These are phyloP conservation scores for Penicillium flavigenum DNA, from an alignment of 495 filamentous ascomycete genomes.

Conservation along the genomic window DNA sequence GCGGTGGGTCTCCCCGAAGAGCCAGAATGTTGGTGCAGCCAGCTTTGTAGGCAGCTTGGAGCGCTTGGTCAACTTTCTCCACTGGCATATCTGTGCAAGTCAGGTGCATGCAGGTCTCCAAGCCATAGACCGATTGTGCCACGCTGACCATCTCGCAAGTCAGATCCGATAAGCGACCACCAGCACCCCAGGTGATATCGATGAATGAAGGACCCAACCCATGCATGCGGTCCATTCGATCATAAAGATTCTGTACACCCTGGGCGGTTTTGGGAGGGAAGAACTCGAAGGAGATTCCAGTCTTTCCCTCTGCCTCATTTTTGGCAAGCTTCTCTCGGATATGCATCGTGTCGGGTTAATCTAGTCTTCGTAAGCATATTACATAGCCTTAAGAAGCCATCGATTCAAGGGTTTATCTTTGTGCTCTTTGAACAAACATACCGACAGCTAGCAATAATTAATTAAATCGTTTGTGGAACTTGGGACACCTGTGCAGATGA, in stretches of 20 bases:
- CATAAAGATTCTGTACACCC: slow-evolving; percentile 99
- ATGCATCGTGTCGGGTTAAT: slow-evolving; percentile 59
- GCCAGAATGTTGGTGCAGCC: slow-evolving; percentile 98
- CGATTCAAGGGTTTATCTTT: not conserved
- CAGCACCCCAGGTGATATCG: slow-evolving; percentile 98
- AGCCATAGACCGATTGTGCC: slow-evolving; percentile 91
- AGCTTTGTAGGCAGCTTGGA: slow-evolving; percentile 85
- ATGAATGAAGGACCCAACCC: slow-evolving; percentile 89
- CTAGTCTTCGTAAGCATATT: slow-evolving; percentile 19
- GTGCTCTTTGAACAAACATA: not conserved
- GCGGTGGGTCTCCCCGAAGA: slow-evolving; percentile 88
- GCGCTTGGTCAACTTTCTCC: slow-evolving; percentile 84
- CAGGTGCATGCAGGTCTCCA: slow-evolving; percentile 99
- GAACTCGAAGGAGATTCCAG: slow-evolving; percentile 98
- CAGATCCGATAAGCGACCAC: slow-evolving; percentile 82
- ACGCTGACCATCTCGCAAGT: slow-evolving; percentile 98
- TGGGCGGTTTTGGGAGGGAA: slow-evolving; percentile 98
- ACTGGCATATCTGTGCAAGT: slow-evolving; percentile 98
- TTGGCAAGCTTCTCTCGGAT: slow-evolving; percentile 90
- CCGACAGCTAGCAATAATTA: not conserved
- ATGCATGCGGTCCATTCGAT: slow-evolving; percentile 99
- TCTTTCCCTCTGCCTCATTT: slow-evolving; percentile 68
- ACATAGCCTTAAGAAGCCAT: not conserved
- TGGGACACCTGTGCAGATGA: slow-evolving; percentile 12
- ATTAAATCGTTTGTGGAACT: slow-evolving; percentile 12